phyloP scores from a whole-genome alignment of 257 asterid genomes.

The Henckelia pumila region DNA sequence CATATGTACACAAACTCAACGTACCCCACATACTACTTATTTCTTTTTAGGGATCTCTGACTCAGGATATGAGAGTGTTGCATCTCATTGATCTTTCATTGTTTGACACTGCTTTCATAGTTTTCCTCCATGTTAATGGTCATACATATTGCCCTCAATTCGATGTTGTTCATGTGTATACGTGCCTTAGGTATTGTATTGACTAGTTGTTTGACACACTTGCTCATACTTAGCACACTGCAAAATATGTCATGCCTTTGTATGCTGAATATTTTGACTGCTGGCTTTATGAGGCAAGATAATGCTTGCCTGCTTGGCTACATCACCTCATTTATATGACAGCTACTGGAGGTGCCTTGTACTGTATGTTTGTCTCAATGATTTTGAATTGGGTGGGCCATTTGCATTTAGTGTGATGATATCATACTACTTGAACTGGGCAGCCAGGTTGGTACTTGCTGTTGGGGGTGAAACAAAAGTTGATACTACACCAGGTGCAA shows the following conservation, averaged over 20 bases:
- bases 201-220: neutral
- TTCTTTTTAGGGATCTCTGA: constrained; percentile 5
- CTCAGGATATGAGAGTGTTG: neutral
- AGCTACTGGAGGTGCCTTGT: constrained; percentile 8
- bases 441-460: constrained; percentile 99
- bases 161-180: neutral
- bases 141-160: constrained; percentile 3
- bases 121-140: neutral
- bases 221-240: neutral
- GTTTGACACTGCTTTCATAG: constrained; percentile 2
- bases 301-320: constrained; percentile 17
- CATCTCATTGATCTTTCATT: constrained; percentile 9
- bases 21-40: neutral
- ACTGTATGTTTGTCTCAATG: constrained; percentile 10
- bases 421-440: constrained; percentile 43
- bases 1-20: neutral
- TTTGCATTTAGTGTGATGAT: constrained; percentile 32
- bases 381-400: constrained; percentile 24
- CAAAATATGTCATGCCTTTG: neutral
- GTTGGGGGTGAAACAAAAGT: constrained; percentile 89
- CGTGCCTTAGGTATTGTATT: neutral
- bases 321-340: neutral
- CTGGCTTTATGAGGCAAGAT: constrained; percentile 8
- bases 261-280: neutral
- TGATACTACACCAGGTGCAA: constrained; percentile 87